Evolutionary conservation across 148 eudicot genomes (phyloP).

Genomic region (Nepenthes gracilis): DNA sequence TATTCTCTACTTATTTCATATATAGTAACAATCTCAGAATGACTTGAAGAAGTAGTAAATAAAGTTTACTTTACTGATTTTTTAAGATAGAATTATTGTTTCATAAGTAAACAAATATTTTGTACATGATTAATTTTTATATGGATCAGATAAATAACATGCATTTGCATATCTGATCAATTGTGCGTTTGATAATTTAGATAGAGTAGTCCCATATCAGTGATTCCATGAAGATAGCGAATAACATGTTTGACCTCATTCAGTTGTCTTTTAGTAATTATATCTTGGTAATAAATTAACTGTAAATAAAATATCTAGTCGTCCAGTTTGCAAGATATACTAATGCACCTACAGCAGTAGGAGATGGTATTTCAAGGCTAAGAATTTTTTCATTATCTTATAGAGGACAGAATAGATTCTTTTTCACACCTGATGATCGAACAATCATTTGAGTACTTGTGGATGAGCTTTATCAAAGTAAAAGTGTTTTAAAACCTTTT

Average conservation of each 20-base stretch:
- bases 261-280: neutral
- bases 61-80: neutral
- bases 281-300: neutral
- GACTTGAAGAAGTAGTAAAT: neutral
- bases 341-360: neutral
- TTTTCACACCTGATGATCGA: neutral
- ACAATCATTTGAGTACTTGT: neutral
- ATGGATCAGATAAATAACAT: neutral
- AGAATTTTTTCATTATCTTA: neutral
- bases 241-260: neutral
- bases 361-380: neutral
- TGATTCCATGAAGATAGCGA: neutral
- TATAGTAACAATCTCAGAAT: neutral
- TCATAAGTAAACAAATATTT: neutral
- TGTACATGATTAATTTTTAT: neutral
- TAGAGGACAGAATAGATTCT: neutral
- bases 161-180: neutral
- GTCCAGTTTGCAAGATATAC: neutral
- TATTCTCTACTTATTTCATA: neutral
- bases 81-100: neutral
- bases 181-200: neutral
- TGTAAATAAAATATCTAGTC: neutral
- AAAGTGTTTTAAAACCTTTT: neutral
- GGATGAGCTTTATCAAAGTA: slow-evolving; percentile 1
- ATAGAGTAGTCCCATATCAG: neutral